phyloP scores from a whole-genome alignment of 768 basidiomycete species.

The Galerina sulciceps region DNA sequence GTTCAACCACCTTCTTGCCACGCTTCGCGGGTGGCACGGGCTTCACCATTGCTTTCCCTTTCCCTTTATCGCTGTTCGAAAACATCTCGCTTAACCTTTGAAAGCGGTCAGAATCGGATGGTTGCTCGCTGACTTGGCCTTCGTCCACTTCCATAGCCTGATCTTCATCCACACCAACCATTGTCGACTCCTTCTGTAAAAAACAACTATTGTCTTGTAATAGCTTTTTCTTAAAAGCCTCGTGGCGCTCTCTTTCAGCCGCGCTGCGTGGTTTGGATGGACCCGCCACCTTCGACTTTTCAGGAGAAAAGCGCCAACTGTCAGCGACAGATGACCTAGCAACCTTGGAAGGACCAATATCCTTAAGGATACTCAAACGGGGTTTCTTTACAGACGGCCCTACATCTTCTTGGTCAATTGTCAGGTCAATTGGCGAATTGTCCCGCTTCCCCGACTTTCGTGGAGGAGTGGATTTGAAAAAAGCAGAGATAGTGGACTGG shows the following conservation, averaged over 20 bases:
- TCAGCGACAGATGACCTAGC: constrained; percentile 27
- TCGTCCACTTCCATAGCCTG: constrained; percentile 16
- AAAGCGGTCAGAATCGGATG: constrained; percentile 49
- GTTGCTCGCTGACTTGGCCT: constrained; percentile 28
- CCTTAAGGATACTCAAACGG: constrained; percentile 15
- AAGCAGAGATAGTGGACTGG: constrained; percentile 44
- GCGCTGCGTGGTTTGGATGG: constrained; percentile 24
- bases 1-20: constrained; percentile 41
- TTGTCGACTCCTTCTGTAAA: constrained; percentile 23
- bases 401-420: constrained; percentile 40
- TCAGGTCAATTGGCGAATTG: constrained; percentile 55
- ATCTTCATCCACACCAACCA: constrained; percentile 11
- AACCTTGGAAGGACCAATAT: background rate
- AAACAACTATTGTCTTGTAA: constrained; percentile 49
- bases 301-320: constrained; percentile 50
- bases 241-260: constrained; percentile 34
- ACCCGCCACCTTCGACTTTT: constrained; percentile 28
- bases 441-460: constrained; percentile 33
- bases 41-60: constrained; percentile 36
- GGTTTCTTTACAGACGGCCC: constrained; percentile 34
- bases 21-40: constrained; percentile 21
- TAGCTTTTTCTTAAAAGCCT: constrained; percentile 54
- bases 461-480: constrained; percentile 33
- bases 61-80: constrained; percentile 38
- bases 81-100: constrained; percentile 52